phyloP scores from a whole-genome alignment of 129 eudicot species.

The Mikania micrantha region DNA sequence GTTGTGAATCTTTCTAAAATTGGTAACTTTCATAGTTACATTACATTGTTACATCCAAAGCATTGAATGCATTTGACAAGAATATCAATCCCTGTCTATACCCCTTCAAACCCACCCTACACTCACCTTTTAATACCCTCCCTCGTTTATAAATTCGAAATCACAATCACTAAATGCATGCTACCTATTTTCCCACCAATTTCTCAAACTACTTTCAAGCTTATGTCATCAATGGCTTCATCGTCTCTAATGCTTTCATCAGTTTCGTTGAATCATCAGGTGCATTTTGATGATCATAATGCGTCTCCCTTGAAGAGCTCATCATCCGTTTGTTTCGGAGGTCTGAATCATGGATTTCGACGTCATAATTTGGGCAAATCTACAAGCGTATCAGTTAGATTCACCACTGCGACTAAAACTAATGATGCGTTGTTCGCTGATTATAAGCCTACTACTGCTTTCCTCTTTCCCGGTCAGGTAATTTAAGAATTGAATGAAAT shows the following conservation, averaged over 20 bases:
- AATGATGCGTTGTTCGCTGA: constrained; percentile 62
- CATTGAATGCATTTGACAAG: constrained; percentile 15
- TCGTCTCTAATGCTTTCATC: constrained; percentile 49
- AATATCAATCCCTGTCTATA: constrained; percentile 18
- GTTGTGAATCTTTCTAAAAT: too few species aligned
- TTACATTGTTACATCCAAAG: too few species aligned
- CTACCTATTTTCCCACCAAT: constrained; percentile 27
- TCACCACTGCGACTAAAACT: constrained; percentile 33
- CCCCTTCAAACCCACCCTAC: neutral
- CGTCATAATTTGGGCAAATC: constrained; percentile 41
- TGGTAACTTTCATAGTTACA: neutral
- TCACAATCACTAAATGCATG: constrained; percentile 32
- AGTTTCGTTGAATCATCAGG: constrained; percentile 28
- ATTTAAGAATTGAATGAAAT: neutral
- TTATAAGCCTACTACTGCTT: constrained; percentile 71
- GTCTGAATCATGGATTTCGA: constrained; percentile 40
- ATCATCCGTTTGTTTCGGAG: constrained; percentile 22
- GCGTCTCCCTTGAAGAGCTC: constrained; percentile 8
- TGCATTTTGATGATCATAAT: constrained; percentile 1
- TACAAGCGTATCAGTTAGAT: constrained; percentile 69
- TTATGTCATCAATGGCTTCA: constrained; percentile 44
- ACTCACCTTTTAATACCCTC: neutral
- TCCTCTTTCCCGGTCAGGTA: constrained; percentile 97
- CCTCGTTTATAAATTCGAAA: neutral
- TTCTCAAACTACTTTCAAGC: constrained; percentile 8